Conservation (phyloP, 2,329 filamentous ascomycete species). For the Aspergillus latus region DNA sequence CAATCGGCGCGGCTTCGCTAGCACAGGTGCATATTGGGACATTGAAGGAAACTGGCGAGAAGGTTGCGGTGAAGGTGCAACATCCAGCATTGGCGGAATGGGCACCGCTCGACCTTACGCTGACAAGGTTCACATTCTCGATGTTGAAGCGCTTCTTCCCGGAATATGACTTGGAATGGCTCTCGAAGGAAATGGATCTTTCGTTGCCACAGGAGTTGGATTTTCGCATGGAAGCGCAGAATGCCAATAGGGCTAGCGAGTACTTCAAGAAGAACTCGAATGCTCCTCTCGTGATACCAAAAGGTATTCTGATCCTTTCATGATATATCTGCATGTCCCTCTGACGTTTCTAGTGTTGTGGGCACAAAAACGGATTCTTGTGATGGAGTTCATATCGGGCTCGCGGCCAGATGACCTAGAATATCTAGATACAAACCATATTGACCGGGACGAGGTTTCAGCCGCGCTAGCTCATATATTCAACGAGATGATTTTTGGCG, state of each 20-base stretch:
- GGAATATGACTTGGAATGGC: constrained; percentile 95
- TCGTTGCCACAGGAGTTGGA: constrained; percentile 90
- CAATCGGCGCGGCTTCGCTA: constrained; percentile 89
- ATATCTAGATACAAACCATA: constrained; percentile 80
- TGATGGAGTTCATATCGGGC: constrained; percentile 92
- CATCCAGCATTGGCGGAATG: constrained; percentile 87
- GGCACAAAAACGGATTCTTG: constrained; percentile 83
- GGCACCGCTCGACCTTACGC: constrained; percentile 79
- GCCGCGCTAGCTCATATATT: constrained; percentile 88
- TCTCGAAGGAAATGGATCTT: constrained; percentile 87
- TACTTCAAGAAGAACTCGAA: constrained; percentile 75
- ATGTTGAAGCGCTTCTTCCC: constrained; percentile 92
- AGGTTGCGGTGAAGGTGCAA: constrained; percentile 94
- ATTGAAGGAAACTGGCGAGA: constrained; percentile 75
- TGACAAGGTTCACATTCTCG: constrained; percentile 86
- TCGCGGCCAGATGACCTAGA: constrained; percentile 83
- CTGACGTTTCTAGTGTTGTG: constrained; percentile 65
- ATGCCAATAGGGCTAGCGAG: constrained; percentile 74
- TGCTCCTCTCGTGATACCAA: constrained; percentile 82
- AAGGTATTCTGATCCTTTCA: constrained; percentile 41
- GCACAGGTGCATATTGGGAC: constrained; percentile 92
- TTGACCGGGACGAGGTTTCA: constrained; percentile 93
- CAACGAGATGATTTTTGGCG: constrained; percentile 99
- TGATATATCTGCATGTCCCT: not conserved
- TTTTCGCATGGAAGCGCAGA: constrained; percentile 80